Percentiles rank a stretch among this genome's conserved stretches.
phyloP scores from a whole-genome alignment of 1,284 basidiomycete species.

The Ganoderma boninense region DNA sequence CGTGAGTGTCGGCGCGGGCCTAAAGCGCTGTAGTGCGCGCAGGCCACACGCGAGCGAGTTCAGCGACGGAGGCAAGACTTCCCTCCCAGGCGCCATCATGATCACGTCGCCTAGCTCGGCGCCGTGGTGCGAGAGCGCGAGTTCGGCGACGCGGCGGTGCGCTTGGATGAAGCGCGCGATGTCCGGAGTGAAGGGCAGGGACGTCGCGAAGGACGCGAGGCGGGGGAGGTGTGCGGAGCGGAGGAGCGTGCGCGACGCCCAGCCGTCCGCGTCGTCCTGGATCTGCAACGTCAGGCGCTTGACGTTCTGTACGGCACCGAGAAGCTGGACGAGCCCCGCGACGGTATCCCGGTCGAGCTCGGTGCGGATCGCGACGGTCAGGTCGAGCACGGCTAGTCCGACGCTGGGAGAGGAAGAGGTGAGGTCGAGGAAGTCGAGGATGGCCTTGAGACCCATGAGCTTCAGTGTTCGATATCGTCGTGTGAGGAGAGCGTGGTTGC shows the following conservation, averaged over 20 bases:
- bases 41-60: constrained; percentile 11
- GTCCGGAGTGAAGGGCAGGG: not conserved
- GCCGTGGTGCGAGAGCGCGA: not conserved
- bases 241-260: not conserved
- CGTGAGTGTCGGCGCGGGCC: constrained; percentile 5
- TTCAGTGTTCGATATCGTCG: not conserved
- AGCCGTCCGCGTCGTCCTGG: not conserved
- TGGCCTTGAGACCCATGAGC: not conserved
- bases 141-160: not conserved
- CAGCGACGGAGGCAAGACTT: constrained; percentile 4
- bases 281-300: constrained; percentile 14
- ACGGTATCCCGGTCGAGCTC: not conserved
- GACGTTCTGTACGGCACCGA: constrained; percentile 10
- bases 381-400: constrained; percentile 8
- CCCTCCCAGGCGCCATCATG: not conserved
- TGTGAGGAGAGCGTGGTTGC: constrained; percentile 10
- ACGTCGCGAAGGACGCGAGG: not conserved
- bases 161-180: not conserved
- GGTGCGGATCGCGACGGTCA: constrained; percentile 6
- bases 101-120: not conserved
- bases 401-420: not conserved
- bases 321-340: not conserved
- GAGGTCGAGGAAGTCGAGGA: constrained; percentile 5
- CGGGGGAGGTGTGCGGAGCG: constrained; percentile 7
- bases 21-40: constrained; percentile 2